Evolutionary conservation across 495 filamentous ascomycete species (phyloP).

Genomic region (Paragyromitra xinjiangensis): DNA sequence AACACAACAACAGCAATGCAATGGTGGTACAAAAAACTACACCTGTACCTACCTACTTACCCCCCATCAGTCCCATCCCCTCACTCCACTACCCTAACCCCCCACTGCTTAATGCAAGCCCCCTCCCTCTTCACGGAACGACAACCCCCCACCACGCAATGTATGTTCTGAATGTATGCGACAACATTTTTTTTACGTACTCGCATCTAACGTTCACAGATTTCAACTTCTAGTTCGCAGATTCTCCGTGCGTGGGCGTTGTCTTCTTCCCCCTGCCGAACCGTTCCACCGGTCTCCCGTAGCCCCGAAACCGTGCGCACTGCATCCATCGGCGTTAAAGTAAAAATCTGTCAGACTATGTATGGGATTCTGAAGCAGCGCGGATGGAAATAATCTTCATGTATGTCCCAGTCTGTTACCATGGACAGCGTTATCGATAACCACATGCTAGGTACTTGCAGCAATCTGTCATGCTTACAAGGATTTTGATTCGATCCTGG

Average conservation of each 20-base stretch:
- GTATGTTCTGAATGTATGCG: constrained; percentile 40
- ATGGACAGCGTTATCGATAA: constrained; percentile 29
- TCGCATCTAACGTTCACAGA: constrained; percentile 19
- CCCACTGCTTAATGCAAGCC: constrained; percentile 25
- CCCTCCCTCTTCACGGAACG: not conserved
- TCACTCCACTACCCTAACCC: constrained; percentile 13
- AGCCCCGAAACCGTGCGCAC: constrained; percentile 46
- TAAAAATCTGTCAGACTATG: constrained; percentile 7
- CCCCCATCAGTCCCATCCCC: constrained; percentile 11
- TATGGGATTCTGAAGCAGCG: constrained; percentile 16
- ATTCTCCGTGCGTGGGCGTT: constrained; percentile 1
- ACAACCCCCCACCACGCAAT: constrained; percentile 41
- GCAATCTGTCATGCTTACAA: not conserved
- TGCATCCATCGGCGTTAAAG: constrained; percentile 45
- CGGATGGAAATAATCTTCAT: constrained; percentile 38
- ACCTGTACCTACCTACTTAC: constrained; percentile 19
- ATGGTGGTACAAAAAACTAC: constrained; percentile 15
- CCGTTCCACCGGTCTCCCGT: constrained; percentile 36
- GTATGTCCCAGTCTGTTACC: constrained; percentile 49
- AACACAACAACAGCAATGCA: constrained; percentile 12
- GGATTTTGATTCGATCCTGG: not conserved
- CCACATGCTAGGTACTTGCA: constrained; percentile 17
- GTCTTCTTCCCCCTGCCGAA: constrained; percentile 12
- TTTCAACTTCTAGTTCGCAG: not conserved
- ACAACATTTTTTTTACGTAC: constrained; percentile 40